Base-by-base conservation (phyloP, 176 grass and related monocot genomes). In the Stipa capillata region DNA sequence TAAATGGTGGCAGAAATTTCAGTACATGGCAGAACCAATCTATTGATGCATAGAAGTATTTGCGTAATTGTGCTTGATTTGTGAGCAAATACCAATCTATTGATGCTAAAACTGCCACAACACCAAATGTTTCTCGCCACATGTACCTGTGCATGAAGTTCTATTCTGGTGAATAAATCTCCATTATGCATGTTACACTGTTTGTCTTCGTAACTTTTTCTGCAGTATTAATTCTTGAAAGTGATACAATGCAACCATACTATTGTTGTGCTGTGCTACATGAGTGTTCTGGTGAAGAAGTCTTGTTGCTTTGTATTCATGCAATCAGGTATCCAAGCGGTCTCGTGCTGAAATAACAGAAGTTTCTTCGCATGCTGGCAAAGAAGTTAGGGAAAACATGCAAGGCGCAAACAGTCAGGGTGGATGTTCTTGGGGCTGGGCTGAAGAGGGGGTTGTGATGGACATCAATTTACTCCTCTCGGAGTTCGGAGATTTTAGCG, bases 401-500 rank as follows among this genome's bases (percentile, higher is more conserved):
- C 83, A 86, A 77, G 83, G 77, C 66, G 58, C 85, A 73, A 83
- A 86, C 61, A 58, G 49, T 61, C 86, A 95, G 52, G 74, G 85
- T 70, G 71, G 87, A 32, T 79, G 68, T 70, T 86, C 85, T 67
- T 94, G 87, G 92, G 85, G 95, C 70, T 90, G 86, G 86, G 96
- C 91, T 79, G 90, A 93, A 54, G 94, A 92, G 9, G 84, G 85
- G 67, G 77, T 85, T 61, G 88, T 82, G 48, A 90, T 98, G 87
- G 96, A 98, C 47, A 89, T 95, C 37, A 82, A 91, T 81, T 81
- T 86, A 66, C 89, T 98, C 52, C 74, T 98, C 49, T 95, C 81
- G 3, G 96, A 98, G 62, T 94, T 98, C 87, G 96, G 96, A 84
- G 92, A 92, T 86, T 98, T 94, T 73, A 91, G 86, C 24, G 92